A percentile compares a stretch with the other conserved stretches of the same genome.
These are phyloP conservation scores for Xerocomellus amylosporus DNA, from an alignment of 768 basidiomycete genomes.

Conservation along the genomic window DNA sequence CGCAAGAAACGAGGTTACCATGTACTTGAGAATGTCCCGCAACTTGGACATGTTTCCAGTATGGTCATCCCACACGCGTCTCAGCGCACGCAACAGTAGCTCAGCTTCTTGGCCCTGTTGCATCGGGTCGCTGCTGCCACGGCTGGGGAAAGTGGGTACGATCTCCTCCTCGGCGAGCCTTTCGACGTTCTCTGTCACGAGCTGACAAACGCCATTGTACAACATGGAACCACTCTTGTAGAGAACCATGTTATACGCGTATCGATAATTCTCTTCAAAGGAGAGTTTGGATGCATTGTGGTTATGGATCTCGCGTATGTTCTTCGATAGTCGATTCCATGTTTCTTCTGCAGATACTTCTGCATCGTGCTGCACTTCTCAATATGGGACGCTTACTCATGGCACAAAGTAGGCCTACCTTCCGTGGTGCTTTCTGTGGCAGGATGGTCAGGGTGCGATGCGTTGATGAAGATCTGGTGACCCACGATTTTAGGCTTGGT, in stretches of 20 bases:
- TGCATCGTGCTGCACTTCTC: conserved; percentile 56
- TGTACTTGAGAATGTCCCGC: conserved; percentile 89
- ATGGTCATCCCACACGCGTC: conserved; percentile 93
- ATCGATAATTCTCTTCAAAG: conserved; percentile 92
- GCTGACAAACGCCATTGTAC: conserved; percentile 77
- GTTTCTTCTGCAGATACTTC: conserved; percentile 79
- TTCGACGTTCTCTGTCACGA: conserved; percentile 82
- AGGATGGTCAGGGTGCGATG: conserved; percentile 19
- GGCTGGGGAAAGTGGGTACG: conserved; percentile 77
- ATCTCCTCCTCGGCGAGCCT: conserved; percentile 72
- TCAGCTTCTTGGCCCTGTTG: conserved; percentile 84
- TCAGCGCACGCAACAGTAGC: conserved; percentile 75
- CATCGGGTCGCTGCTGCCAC: conserved; percentile 61
- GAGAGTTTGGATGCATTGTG: conserved; percentile 88
- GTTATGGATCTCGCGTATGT: conserved; percentile 92
- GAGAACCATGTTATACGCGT: conserved; percentile 92
- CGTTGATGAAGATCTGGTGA: conserved; percentile 23
- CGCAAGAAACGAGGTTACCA: conserved; percentile 54
- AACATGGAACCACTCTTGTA: conserved; percentile 80
- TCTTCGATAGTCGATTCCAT: conserved; percentile 75
- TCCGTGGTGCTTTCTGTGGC: conserved; percentile 44
- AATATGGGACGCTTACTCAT: not conserved
- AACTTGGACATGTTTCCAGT: conserved; percentile 83
- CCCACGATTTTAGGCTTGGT: conserved; percentile 44
- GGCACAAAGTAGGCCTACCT: conserved; percentile 34